A percentile compares a stretch with the other conserved stretches of the same genome.
These are phyloP conservation scores for Entomortierella beljakovae DNA, from an alignment of 192 early-diverging fungal genomes.

Conservation along the genomic window DNA sequence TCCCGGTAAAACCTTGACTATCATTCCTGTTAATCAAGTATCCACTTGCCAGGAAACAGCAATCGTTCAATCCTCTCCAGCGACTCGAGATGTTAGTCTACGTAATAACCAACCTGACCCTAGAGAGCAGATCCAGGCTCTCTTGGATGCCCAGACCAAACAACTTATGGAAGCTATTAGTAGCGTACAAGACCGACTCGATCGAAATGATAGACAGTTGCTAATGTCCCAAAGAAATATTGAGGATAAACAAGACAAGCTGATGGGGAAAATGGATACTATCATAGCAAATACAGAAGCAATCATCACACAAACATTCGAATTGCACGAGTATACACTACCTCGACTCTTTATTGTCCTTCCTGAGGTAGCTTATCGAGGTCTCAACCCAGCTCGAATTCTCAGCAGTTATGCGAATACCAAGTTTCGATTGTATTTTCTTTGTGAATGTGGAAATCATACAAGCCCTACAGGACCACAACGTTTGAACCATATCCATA, in stretches of 20 bases:
- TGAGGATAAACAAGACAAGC: conserved; percentile 15
- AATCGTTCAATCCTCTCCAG: not conserved
- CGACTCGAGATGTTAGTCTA: not conserved
- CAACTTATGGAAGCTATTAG: not conserved
- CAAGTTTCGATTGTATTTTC: conserved; percentile 48
- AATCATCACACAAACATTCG: conserved; percentile 43
- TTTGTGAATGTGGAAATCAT: conserved; percentile 42
- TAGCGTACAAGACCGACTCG: conserved; percentile 11
- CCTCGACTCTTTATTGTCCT: conserved; percentile 49
- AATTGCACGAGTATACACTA: conserved; percentile 44
- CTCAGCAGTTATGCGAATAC: conserved; percentile 5
- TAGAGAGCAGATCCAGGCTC: not conserved
- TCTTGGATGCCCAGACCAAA: conserved; percentile 4
- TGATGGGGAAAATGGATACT: conserved; percentile 12
- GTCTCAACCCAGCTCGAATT: conserved; percentile 21
- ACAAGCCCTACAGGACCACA: conserved; percentile 31
- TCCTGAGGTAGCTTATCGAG: conserved; percentile 36
- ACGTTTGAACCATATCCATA: conserved; percentile 41
- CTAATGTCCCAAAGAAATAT: not conserved
- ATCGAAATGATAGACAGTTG: not conserved
- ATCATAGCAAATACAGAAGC: conserved; percentile 16
- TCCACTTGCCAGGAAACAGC: not conserved
- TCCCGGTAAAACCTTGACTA: conserved; percentile 17
- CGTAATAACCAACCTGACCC: not conserved
- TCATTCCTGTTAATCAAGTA: not conserved